Evolutionary conservation across 2,329 filamentous ascomycete species (phyloP), one percentile per base, ranked within the genome.

Genomic region (Niveomyces coronatus): DNA sequence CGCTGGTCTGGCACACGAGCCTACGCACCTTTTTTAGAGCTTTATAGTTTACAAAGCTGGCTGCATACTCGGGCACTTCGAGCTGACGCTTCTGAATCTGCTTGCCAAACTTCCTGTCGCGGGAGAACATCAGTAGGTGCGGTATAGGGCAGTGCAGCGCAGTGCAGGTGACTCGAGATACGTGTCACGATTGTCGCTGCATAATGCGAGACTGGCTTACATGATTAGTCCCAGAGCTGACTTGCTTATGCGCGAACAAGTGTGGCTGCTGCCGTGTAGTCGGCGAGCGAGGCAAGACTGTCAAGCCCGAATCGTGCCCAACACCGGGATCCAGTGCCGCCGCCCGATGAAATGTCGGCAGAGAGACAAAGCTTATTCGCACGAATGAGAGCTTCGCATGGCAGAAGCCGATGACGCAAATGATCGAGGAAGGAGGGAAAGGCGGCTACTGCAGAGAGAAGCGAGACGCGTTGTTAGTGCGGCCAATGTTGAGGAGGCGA

Each of bases 11-110:
- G n/a, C n/a, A n/a, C n/a, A 29, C 45, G 35, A 22, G 44, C 31
- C 39, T 46, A 31, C 64, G 45, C 57, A 94, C 91, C 85, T 96
- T 96, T 65, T 98, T 98, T 51, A 98, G 71, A 44, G 87, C 88
- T 68, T 98, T 98, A 71, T 98, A 98, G 65, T 98, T 95, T 52
- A 96, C 88, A 59, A 98, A 98, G 64, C 88, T 95, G 47, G 89
- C 87, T 45, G 91, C 89, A 81, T 98, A 98, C 74, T 98, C 91
- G 44, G 91, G 91, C 44, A 98, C 88, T 62, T 98, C 91, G 55
- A 98, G 85, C 74, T 98, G 91, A 60, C 88, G 82, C 71, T 94
- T 94, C 70, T 96, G 91, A 50, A 98, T 94, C 61, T 95, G 86
- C 71, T 98, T 98, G 63, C 91, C 91, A 70, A 98, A 98, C 76